Base-by-base conservation (phyloP, 2,329 filamentous ascomycete species). In the Claviceps lovelessii region DNA sequence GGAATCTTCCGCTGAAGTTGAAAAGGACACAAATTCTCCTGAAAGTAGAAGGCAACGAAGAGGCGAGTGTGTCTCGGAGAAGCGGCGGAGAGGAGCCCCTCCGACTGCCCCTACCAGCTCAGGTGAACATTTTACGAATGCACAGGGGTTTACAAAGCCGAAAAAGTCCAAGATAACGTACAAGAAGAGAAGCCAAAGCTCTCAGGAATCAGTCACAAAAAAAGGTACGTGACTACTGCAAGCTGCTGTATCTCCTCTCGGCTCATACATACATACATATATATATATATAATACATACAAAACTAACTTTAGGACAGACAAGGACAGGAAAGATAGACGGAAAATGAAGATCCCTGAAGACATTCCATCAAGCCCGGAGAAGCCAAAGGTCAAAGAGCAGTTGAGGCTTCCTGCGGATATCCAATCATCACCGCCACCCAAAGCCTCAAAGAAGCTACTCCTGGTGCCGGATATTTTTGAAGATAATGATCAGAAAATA, bases 131-230 rank as follows among this genome's bases (percentile, higher is more conserved):
- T 54, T 65, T 6, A 56, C 15, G n/a, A 47, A 62, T 33, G 33
- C 60, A n/a, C 51, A 37, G 4, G 65, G 63, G 3, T 68, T 68
- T 17, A 53, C 53, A 11, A 64, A 56, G 45, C 52, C 41, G 8
- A 55, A 44, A 23, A 55, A 42, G 1, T 42, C 57, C 46, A 68
- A 59, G 44, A 0, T 28, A 1, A 70, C 58, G 6, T 70, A 68
- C 54, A 58, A 55, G n/a, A 64, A 56, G 17, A 60, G 52, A 19
- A 49, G 37, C 9, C 46, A 54, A 19, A 58, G 56, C 28, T 66
- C 61, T 3, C 64, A 65, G 49, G 57, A 59, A 45, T 56, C 58
- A 46, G n/a, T 54, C 23, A 59, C 57, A 19, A 60, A 35, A 45
- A 54, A 49, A 46, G 46, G 57, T 51, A 9, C 10, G 46, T 17